Conservation (phyloP, 805 yeast species). For the Nakazawaea wickerhamii region DNA sequence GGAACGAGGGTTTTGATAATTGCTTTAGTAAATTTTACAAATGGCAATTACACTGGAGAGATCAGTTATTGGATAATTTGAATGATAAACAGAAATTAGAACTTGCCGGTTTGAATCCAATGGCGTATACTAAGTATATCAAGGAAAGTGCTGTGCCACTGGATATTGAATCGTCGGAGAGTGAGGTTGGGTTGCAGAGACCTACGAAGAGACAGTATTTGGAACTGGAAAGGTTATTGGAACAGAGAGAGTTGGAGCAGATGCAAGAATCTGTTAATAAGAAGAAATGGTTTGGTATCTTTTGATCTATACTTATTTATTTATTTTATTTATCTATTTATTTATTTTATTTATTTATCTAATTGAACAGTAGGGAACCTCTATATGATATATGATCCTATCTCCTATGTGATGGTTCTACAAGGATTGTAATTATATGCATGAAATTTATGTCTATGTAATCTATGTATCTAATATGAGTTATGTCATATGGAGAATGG, state of each 20-base stretch:
- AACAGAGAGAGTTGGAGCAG: conserved; percentile 46
- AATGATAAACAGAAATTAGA: conserved; percentile 60
- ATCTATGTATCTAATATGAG: too few species aligned
- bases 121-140: conserved; percentile 23
- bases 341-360: conserved; percentile 7
- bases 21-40: conserved; percentile 66
- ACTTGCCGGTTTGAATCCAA: conserved; percentile 37
- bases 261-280: conserved; percentile 27
- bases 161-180: conserved; percentile 24
- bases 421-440: too few species aligned
- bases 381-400: neutral
- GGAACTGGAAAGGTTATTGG: conserved; percentile 67
- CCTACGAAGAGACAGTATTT: conserved; percentile 68
- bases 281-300: conserved; percentile 10
- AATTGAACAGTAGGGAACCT: too few species aligned
- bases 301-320: neutral
- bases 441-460: too few species aligned
- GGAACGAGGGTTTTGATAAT: conserved; percentile 83
- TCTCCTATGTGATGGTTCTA: too few species aligned
- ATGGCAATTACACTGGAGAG: conserved; percentile 50
- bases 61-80: conserved; percentile 46
- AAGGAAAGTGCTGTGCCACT: conserved; percentile 1
- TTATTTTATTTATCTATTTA: conserved; percentile 5
- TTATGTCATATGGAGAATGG: too few species aligned
- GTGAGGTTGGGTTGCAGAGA: conserved; percentile 49